Conservation (phyloP, 768 basidiomycete species). For the Russula vinacea region DNA sequence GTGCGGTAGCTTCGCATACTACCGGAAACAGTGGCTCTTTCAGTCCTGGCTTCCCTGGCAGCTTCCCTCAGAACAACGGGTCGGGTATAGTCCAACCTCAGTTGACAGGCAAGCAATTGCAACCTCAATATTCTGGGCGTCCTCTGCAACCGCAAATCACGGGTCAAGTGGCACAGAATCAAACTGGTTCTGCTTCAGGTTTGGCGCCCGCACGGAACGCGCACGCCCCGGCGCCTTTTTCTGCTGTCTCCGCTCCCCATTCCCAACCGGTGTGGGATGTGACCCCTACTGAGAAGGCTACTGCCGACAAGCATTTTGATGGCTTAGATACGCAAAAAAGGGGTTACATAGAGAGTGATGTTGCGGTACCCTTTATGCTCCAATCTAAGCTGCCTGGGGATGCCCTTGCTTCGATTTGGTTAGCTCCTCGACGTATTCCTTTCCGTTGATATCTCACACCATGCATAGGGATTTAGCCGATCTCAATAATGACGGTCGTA, state of each 20-base stretch:
- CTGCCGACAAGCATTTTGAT: conserved; percentile 75
- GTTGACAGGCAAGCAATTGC: conserved; percentile 38
- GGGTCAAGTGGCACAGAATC: conserved; percentile 19
- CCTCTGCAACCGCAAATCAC: conserved; percentile 31
- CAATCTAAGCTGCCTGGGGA: conserved; percentile 82
- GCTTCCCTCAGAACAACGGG: conserved; percentile 63
- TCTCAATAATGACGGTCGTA: conserved; percentile 77
- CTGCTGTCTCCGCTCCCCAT: conserved; percentile 23
- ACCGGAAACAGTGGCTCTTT: conserved; percentile 59
- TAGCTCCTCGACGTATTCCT: conserved; percentile 35
- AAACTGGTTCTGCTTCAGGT: conserved; percentile 30
- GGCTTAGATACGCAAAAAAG: conserved; percentile 68
- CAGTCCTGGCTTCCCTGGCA: conserved; percentile 50
- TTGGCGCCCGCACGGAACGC: conserved; percentile 33
- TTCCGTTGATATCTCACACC: neutral
- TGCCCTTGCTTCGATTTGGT: conserved; percentile 90
- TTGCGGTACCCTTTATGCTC: conserved; percentile 94
- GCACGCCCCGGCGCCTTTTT: conserved; percentile 32
- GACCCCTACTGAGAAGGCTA: conserved; percentile 71
- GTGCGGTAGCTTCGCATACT: conserved; percentile 46
- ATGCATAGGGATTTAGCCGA: conserved; percentile 85
- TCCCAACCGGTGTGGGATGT: conserved; percentile 71
- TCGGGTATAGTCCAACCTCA: conserved; percentile 37
- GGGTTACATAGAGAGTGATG: conserved; percentile 88
- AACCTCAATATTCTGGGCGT: conserved; percentile 67